phyloP scores from a whole-genome alignment of 1,284 basidiomycete species.

The Trametes polyzona region DNA sequence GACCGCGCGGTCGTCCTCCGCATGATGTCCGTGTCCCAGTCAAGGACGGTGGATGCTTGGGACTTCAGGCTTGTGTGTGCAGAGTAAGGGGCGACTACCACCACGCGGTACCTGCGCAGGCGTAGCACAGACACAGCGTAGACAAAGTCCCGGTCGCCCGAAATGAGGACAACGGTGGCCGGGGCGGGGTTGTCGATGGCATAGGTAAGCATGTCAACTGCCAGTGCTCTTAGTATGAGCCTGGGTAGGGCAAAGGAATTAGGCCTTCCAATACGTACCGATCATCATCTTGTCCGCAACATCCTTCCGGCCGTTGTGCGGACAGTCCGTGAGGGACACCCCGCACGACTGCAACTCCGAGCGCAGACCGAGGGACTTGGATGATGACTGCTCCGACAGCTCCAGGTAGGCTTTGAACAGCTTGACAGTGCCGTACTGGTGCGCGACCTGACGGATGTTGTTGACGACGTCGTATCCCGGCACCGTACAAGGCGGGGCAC shows the following conservation, averaged over 20 bases:
- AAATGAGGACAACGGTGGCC: conserved; percentile 56
- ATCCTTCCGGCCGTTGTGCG: conserved; percentile 46
- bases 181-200: conserved; percentile 59
- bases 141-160: conserved; percentile 62
- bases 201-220: conserved; percentile 64
- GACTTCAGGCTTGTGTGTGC: conserved; percentile 48
- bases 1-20: conserved; percentile 19
- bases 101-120: conserved; percentile 51
- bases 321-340: conserved; percentile 47
- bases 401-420: conserved; percentile 57
- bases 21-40: conserved; percentile 54
- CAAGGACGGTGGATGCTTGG: conserved; percentile 57
- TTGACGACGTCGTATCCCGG: conserved; percentile 46
- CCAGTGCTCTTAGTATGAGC: not conserved
- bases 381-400: conserved; percentile 37
- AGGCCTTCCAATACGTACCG: conserved; percentile 28
- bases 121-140: conserved; percentile 59
- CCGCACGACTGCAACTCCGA: conserved; percentile 47
- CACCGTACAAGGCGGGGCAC: conserved; percentile 46
- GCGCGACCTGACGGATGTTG: conserved; percentile 36
- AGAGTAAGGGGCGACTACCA: conserved; percentile 48
- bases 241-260: conserved; percentile 34
- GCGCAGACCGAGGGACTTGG: conserved; percentile 47
- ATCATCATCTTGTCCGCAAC: conserved; percentile 49
- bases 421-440: conserved; percentile 33